Base-by-base conservation (phyloP, 352 stramenopile species). In the Globisporangium alternatum region DNA sequence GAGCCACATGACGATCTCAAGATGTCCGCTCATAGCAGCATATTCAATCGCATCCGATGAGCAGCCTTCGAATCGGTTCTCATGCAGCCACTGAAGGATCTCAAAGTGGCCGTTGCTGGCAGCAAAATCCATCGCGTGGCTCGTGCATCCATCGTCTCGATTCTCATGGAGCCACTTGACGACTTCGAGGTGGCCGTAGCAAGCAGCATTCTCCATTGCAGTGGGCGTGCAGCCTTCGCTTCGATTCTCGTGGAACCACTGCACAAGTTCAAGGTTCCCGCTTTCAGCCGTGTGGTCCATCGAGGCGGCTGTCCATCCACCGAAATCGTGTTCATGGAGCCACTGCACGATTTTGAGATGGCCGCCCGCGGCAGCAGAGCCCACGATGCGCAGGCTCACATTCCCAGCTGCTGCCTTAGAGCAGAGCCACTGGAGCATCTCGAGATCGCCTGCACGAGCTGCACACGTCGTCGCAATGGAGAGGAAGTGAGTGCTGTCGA, bases 361-460 rank as follows among this genome's bases (percentile, higher is more conserved):
- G 2, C 53, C 33, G 17, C 33, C 21, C 53, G 21, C 22, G 2
- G 33, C 53, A 47, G 53, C 53, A 13, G 15, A 43, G 53, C 35
- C n/a, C 31, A 58, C 10, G 37, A 43, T 5, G 8, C 37, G 37
- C 5, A 43, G 37, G 37, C 37, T 43, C 3, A 13, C 39, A 45
- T n/a, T 45, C 2, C n/a, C 6, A 4, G 39, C 13, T 13, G 21
- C 5, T 3, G 35, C 17, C 15, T 37, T 55, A 8, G 5, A 13
- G 5, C 21, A 45, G 1, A 60, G 35, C 53, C 53, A 60, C 37
- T 60, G n/a, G 8, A 37, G 10, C 33, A 60, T 33, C 33, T 60
- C 53, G 9, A 60, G 25, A 9, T 60, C 30, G 8, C 53, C 53
- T 3, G 3, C 25, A 30, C 35, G 19, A 0, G 22, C 31, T 25